Evolutionary conservation across 306 rosid genomes (phyloP).

Genomic region (Hippophae rhamnoides): DNA sequence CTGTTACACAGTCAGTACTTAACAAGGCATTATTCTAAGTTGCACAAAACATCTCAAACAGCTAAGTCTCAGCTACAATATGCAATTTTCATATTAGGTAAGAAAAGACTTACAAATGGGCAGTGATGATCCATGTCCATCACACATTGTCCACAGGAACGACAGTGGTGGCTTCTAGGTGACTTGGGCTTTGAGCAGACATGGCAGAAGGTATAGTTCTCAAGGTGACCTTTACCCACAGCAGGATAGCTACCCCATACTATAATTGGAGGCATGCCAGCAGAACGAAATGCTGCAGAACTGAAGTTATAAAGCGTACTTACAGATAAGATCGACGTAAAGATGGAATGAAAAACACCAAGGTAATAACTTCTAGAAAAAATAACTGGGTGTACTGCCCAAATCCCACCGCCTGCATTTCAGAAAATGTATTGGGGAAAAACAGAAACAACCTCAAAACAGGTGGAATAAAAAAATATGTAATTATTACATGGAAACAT

Average conservation of each 20-base stretch:
- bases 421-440: slow-evolving; percentile 11
- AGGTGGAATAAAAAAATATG: not conserved
- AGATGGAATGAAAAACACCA: slow-evolving; percentile 57
- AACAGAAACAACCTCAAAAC: not conserved
- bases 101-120: slow-evolving; percentile 75
- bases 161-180: slow-evolving; percentile 86
- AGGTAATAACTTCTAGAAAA: slow-evolving; percentile 49
- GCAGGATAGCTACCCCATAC: slow-evolving; percentile 84
- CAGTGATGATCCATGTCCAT: slow-evolving; percentile 99
- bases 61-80: not conserved
- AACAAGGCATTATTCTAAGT: too few species aligned
- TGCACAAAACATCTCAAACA: not conserved
- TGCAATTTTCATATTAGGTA: slow-evolving; percentile 5
- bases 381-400: slow-evolving; percentile 64
- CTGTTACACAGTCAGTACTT: too few species aligned
- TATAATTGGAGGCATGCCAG: slow-evolving; percentile 64
- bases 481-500: not conserved
- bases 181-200: slow-evolving; percentile 89
- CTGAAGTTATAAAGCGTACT: slow-evolving; percentile 58
- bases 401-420: slow-evolving; percentile 84
- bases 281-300: slow-evolving; percentile 63
- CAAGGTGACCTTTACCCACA: slow-evolving; percentile 74
- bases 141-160: slow-evolving; percentile 70
- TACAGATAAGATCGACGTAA: slow-evolving; percentile 49
- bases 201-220: slow-evolving; percentile 69